Percentiles rank a stretch among this genome's conserved stretches.
These are phyloP conservation scores for Taphrina betulina DNA, from an alignment of 1,139 yeast species.

Conservation along the genomic window DNA sequence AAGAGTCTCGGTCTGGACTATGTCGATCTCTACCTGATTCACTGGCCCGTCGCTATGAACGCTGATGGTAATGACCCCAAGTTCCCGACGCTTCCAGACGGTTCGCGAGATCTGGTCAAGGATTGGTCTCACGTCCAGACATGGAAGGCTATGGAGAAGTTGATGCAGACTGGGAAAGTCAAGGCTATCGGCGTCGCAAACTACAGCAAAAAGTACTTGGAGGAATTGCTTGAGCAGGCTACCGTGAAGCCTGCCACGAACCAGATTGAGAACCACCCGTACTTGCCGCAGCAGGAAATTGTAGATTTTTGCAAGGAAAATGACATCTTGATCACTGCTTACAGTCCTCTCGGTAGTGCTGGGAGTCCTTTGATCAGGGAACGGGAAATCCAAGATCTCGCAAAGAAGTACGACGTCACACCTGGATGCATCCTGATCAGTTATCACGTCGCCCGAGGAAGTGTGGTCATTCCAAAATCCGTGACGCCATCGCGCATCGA, in stretches of 20 bases:
- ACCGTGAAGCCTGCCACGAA: constrained; percentile 65
- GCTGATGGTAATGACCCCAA: constrained; percentile 48
- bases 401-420: constrained; percentile 52
- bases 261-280: constrained; percentile 76
- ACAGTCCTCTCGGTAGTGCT: constrained; percentile 66
- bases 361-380: too few relatives aligned
- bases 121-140: constrained; percentile 55
- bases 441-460: constrained; percentile 63
- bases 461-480: constrained; percentile 72
- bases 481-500: constrained; percentile 20
- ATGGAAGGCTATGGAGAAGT: constrained; percentile 66
- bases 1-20: constrained; percentile 70
- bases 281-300: constrained; percentile 67
- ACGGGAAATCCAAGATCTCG: too few relatives aligned
- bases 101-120: constrained; percentile 48
- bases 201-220: constrained; percentile 57
- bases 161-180: constrained; percentile 57
- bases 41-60: constrained; percentile 72
- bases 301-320: constrained; percentile 55
- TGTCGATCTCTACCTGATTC: constrained; percentile 78
- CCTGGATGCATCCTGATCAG: constrained; percentile 68
- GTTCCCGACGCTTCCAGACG: constrained; percentile 49
- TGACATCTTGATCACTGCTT: constrained; percentile 66
- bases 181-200: constrained; percentile 79
- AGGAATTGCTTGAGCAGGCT: constrained; percentile 54